Base-by-base conservation (phyloP, 768 basidiomycete species). In the Mycena galopus region DNA sequence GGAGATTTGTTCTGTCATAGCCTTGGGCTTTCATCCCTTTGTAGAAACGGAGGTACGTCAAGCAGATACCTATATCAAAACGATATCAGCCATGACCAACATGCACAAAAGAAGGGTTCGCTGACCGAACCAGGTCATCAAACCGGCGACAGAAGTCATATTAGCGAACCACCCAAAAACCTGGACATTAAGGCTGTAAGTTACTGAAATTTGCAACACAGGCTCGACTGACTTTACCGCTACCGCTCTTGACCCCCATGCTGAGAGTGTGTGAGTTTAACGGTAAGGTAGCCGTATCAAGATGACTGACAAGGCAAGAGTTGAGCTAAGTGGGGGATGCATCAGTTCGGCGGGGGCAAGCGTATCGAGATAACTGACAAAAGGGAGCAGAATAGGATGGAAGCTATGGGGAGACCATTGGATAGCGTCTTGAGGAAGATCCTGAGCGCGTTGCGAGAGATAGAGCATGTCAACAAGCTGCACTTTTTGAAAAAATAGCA, bases 21-120 rank as follows among this genome's bases (percentile, higher is more conserved):
- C 94, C 94, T 79, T 98, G 97, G 3, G 79, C 89, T 79, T 92
- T 92, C 83, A 93, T 78, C 69, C 96, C 97, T n/a, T 86, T 80
- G 81, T 95, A 88, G 88, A 98, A 98, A 58, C 96, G 92, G 65
- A 94, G 73, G 79, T 94, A 95, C 17, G 92, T 93, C 64, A 95
- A 42, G 65, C 84, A 87, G 79, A 96, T 96, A 62, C 73, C 44
- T 47, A n/a, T 19, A 47, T 47, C 17, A 19, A 21, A 47, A n/a
- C 7, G 44, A 47, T 19, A n/a, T 47, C 11, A 47, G 44, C 44
- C 44, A 21, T 16, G 12, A 39, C 44, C 44, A 47, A 47, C 44
- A n/a, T 11, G 8, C 9, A 11, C n/a, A 19, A 11, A n/a, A 47
- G 17, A 47, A 21, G 3, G 35, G 44, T n/a, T 47, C 7, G n/a